Evolutionary conservation across 495 filamentous ascomycete species (phyloP), one percentile per base, ranked within the genome.

Genomic region (Penicillium flavigenum): DNA sequence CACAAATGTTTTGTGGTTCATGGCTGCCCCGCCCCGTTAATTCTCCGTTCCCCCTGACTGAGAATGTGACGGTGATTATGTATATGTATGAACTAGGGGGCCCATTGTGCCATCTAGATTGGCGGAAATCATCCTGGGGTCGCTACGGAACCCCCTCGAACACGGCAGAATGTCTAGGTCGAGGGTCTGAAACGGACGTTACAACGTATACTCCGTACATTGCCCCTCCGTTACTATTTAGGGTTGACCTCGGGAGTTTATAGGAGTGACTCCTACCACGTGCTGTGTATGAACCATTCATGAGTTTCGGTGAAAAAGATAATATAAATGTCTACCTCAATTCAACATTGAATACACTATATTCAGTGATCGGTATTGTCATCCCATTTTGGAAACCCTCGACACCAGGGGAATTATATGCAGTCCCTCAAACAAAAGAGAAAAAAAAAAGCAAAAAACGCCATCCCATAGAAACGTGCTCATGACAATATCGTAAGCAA

Each of bases 401-500:
- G 61, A 66, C 56, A 66, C 52, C 63, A 62, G 61, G 61, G 65
- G 58, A 63, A 69, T 69, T 61, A 70, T 69, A 68, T 71, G 64
- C 71, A 70, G 48, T 44, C 31, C 31, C 52, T 44, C 53, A 58
- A 56, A 55, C 39, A 54, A 54, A 59, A 19, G 63, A 59, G 41
- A 50, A 63, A 43, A 64, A 59, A 44, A 52, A 63, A 43, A 68
- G 20, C 2, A 24, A 24, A 24, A 26, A 26, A 66, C 62, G 65
- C 65, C 68, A 60, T 42, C 72, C 71, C 76, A 80, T 60, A 60
- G 59, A 61, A 58, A 68, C 49, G 60, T 65, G 63, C 59, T 69
- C 68, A 68, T 71, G 68, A 64, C 61, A 59, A 64, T 56, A 66
- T 64, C 66, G 65, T 64, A 67, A 54, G 48, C 62, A 51, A 53